phyloP scores from a whole-genome alignment of 2,329 filamentous ascomycete genomes.

The Zymoseptoria crescenta region DNA sequence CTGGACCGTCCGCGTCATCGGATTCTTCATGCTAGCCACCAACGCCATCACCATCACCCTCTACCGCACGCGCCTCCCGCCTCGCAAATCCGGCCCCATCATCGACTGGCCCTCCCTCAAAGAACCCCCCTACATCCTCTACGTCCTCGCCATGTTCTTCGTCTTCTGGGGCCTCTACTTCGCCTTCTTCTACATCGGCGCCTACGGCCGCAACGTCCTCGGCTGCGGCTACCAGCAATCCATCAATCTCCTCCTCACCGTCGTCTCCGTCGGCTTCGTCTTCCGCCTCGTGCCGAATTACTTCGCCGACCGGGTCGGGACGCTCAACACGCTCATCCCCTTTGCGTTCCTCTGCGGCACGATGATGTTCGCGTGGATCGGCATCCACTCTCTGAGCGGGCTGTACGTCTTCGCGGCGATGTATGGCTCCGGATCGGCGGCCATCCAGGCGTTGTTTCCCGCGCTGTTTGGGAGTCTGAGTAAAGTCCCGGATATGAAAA shows the following conservation, averaged over 20 bases:
- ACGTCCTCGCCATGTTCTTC: conserved; percentile 43
- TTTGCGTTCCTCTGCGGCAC: conserved; percentile 40
- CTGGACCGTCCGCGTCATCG: conserved; percentile 48
- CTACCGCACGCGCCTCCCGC: conserved; percentile 35
- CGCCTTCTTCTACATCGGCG: conserved; percentile 40
- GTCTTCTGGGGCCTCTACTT: conserved; percentile 37
- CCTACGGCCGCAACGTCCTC: conserved; percentile 32
- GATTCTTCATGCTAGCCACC: conserved; percentile 37
- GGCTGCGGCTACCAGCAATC: conserved; percentile 43
- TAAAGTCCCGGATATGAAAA: conserved; percentile 37
- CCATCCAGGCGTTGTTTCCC: conserved; percentile 40
- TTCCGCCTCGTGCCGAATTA: conserved; percentile 48
- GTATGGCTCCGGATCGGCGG: conserved; percentile 39
- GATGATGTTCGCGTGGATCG: conserved; percentile 51
- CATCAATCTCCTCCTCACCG: conserved; percentile 49
- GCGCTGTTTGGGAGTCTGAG: conserved; percentile 36
- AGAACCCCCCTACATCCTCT: conserved; percentile 35
- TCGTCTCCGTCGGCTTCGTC: conserved; percentile 50
- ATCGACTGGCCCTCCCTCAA: conserved; percentile 36
- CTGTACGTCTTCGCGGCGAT: conserved; percentile 39
- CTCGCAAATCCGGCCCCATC: conserved; percentile 36
- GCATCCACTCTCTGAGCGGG: conserved; percentile 34
- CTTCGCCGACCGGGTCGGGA: conserved; percentile 49
- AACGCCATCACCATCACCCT: conserved; percentile 24
- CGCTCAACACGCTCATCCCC: conserved; percentile 50